Base-by-base conservation (phyloP, 1,284 basidiomycete species). In the Dichomitus squalens region DNA sequence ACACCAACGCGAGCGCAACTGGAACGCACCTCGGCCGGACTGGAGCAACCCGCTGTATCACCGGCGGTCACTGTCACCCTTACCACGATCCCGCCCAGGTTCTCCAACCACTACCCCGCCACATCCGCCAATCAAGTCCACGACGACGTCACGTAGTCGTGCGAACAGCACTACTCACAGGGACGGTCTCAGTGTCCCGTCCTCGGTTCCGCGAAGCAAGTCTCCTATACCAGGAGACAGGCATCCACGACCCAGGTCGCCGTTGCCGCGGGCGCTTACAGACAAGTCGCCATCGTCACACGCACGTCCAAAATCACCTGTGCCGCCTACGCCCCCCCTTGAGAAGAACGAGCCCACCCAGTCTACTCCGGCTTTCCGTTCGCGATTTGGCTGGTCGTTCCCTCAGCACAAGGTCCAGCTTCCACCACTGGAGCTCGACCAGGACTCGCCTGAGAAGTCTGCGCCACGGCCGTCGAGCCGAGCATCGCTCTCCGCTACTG, bases 11-110 rank as follows among this genome's bases (percentile, higher is more conserved):
- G 79, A 82, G 65, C 72, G 82, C 38, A 86, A 86, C 66, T 86
- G 85, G 85, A 84, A 82, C 67, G 78, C 83, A 4, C 80, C 79
- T 14, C 77, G 75, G 39, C 84, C 82, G 12, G 76, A 76, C 52
- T 86, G 85, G 60, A 20, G 33, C 25, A 33, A 39, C 23, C 35
- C 48, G 16, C 36, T 57, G 16, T 25, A 44, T 16, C 54, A 58
- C 27, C 36, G 60, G 23, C 52, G 59, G 6, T 53, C 64, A 5
- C 44, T 60, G 16, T 62, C 63, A 3, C 63, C 65, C 2, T 46
- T 64, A 20, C 63, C 63, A 31, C 41, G 16, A 25, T 54, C 51
- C 8, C 61, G 50, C 9, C 64, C 64, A 12, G 59, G 61, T n/a
- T 68, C 66, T 34, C 63, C 68, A 34, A 56, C 69, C 12, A 55